Percentiles rank a stretch among this genome's conserved stretches.
phyloP scores from a whole-genome alignment of 106 monocot species.

The Platanthera guangdongensis region DNA sequence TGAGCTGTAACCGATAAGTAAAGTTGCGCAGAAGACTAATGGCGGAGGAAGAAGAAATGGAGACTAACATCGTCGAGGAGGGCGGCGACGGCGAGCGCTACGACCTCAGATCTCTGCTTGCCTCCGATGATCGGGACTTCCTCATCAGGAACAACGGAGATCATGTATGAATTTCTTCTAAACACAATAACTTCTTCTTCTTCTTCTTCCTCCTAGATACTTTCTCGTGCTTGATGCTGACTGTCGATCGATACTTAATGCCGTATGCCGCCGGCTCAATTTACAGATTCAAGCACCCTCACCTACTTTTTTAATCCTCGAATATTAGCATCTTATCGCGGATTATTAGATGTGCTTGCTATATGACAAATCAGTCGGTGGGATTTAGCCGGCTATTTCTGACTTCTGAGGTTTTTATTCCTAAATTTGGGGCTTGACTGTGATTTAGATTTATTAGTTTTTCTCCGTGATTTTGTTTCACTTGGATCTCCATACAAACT shows the following conservation, averaged over 20 bases:
- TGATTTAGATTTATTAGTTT: not conserved
- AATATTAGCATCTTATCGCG: not conserved
- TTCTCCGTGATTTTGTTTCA: not conserved
- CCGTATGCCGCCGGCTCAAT: not conserved
- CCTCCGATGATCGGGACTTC: conserved; percentile 38
- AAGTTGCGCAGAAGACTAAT: not conserved
- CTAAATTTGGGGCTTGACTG: not conserved
- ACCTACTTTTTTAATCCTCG: not conserved
- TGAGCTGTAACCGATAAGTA: not conserved
- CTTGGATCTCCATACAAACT: not conserved
- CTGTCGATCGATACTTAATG: no score
- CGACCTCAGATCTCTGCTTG: conserved; percentile 33
- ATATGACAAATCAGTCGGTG: not conserved
- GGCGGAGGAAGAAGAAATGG: conserved; percentile 10
- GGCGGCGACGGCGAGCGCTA: not conserved
- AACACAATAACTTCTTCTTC: not conserved
- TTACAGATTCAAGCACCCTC: not conserved
- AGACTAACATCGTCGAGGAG: not conserved
- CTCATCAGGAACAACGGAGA: conserved; percentile 53
- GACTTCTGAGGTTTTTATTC: not conserved
- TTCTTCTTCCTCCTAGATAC: not conserved
- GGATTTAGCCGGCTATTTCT: not conserved
- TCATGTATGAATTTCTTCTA: conserved; percentile 18
- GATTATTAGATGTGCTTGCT: not conserved
- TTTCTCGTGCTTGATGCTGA: not conserved